Evolutionary conservation across 176 grass and related monocot genomes (phyloP), one percentile per base, ranked within the genome.

Genomic region (Luzula sylvatica): DNA sequence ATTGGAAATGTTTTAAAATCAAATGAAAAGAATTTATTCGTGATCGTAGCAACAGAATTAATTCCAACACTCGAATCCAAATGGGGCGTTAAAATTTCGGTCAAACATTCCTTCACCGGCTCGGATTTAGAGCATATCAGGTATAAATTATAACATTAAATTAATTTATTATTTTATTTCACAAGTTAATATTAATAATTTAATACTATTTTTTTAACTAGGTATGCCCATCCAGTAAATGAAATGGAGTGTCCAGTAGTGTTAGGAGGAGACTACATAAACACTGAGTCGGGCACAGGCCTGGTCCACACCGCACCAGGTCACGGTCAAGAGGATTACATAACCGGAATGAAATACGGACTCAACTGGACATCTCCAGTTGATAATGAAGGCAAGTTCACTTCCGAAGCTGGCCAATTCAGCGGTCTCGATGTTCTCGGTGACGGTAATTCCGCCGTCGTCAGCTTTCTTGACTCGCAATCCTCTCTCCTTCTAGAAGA

Each of bases 291-390:
- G 18, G 90, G 90, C 60, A 96, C 90, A 43, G 90, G 90, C 20
- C 85, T 96, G 75, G 84, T 96, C 72, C 90, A 96, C 77, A 96
- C 90, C 76, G 90, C 90, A 51, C 90, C 90, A 29, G 90, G 90
- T 48, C 90, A 96, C 75, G 90, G 90, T 20, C 90, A 96, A 72
- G 90, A 96, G 78, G 90, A 96, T 53, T 96, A 96, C 56, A 15
- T 79, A 44, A 89, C 90, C 51, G 80, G 90, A 48, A 28, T 96
- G 66, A 96, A 96, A 58, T 96, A 96, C 76, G 84, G 77, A 23
- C 84, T 96, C 42, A 84, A 84, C 61, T 73, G 87, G 26, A 65
- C 88, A 61, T 96, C 90, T 71, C 90, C 90, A 0, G 84, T 96
- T 55, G 90, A 96, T 47, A 83, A 96, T 68, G 84, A 89, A 70